These are phyloP conservation scores for Amanita bisporigera DNA, from an alignment of 1,284 basidiomycete species.

Conservation along the genomic window DNA sequence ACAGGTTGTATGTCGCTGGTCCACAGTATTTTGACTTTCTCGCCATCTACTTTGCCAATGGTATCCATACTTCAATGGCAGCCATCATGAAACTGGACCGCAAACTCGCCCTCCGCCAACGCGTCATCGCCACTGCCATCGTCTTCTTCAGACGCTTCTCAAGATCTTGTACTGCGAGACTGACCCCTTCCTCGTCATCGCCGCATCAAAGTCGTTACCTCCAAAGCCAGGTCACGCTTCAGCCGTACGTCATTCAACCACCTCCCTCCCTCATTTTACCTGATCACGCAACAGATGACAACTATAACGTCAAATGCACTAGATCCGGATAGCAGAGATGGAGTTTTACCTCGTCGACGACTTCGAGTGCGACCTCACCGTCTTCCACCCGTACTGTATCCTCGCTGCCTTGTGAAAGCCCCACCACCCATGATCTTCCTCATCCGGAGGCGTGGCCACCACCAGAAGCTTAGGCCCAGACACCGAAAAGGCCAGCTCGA, in stretches of 20 bases:
- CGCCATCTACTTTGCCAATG: constrained; percentile 84
- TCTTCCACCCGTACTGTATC: constrained; percentile 95
- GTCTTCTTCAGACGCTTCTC: constrained; percentile 94
- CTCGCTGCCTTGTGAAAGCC: constrained; percentile 74
- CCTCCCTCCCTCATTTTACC: not conserved
- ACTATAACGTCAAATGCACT: constrained; percentile 77
- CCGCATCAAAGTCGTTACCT: constrained; percentile 94
- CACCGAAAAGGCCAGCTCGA: constrained; percentile 56
- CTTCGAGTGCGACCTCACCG: constrained; percentile 91
- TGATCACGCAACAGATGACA: constrained; percentile 51
- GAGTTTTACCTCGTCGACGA: constrained; percentile 98
- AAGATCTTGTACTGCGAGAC: constrained; percentile 95
- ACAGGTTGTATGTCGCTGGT: constrained; percentile 77
- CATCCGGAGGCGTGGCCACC: not conserved
- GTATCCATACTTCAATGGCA: constrained; percentile 53
- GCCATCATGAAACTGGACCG: constrained; percentile 90
- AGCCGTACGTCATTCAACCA: constrained; percentile 57
- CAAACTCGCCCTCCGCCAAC: constrained; percentile 82
- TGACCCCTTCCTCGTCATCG: constrained; percentile 90
- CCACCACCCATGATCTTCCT: constrained; percentile 9
- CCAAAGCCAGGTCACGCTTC: constrained; percentile 82
- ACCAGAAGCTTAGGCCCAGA: not conserved
- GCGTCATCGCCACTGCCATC: constrained; percentile 91
- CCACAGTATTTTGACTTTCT: constrained; percentile 79
- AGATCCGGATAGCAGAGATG: constrained; percentile 96